Conservation (phyloP, 345 rosid genomes). For the Streptanthus diversifolius region DNA sequence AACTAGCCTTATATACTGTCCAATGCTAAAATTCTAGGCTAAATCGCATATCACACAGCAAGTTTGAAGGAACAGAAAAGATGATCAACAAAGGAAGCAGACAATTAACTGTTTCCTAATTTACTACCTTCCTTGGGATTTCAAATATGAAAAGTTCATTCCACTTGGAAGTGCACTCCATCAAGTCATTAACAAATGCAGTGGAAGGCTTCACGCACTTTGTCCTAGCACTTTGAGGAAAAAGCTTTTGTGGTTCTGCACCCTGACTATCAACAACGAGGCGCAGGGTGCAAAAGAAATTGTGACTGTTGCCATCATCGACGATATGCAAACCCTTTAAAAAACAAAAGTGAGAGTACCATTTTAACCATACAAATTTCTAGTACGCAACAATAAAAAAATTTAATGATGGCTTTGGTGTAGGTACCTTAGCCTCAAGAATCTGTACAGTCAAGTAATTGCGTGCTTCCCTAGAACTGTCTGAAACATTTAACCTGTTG, state of each 20-base stretch:
- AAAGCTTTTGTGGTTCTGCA: constrained; percentile 82
- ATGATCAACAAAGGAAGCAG: constrained; percentile 1
- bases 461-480: constrained; percentile 73
- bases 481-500: constrained; percentile 74
- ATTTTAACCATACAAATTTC: constrained; percentile 8
- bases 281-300: constrained; percentile 89
- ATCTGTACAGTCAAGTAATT: constrained; percentile 69
- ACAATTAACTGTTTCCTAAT: neutral
- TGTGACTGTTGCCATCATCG: constrained; percentile 92
- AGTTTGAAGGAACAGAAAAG: neutral
- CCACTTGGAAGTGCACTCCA: constrained; percentile 69
- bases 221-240: constrained; percentile 98
- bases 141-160: constrained; percentile 95
- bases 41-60: neutral
- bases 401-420: neutral
- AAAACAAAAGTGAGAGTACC: constrained; percentile 7
- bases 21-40: constrained; percentile 4
- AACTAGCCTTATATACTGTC: constrained; percentile 1
- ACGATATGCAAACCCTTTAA: constrained; percentile 72
- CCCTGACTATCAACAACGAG: constrained; percentile 73
- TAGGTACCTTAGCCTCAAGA: constrained; percentile 75
- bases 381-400: neutral
- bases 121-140: constrained; percentile 73
- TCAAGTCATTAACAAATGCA: constrained; percentile 35
- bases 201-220: constrained; percentile 84